These are phyloP conservation scores for Physaria fendleri DNA, from an alignment of 345 rosid genomes.

Conservation along the genomic window DNA sequence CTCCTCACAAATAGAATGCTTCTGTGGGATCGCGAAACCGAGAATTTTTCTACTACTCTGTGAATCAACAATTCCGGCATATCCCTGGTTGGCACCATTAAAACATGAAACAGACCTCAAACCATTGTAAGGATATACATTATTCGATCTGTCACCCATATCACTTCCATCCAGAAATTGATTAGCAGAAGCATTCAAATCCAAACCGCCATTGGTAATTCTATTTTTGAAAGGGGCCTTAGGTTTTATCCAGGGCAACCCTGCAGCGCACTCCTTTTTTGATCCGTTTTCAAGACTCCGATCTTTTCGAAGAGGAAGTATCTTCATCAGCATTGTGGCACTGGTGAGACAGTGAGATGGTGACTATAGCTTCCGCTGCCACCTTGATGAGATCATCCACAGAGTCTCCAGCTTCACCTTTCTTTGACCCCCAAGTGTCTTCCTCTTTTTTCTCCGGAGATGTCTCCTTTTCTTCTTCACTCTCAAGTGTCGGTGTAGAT, in stretches of 20 bases:
- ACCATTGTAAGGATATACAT: constrained; percentile 29
- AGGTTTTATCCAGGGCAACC: constrained; percentile 67
- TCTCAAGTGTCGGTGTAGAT: constrained; percentile 51
- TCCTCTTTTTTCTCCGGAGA: constrained; percentile 25
- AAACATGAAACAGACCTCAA: constrained; percentile 39
- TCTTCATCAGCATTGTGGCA: too few species aligned
- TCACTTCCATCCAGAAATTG: constrained; percentile 34
- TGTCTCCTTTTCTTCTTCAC: constrained; percentile 47
- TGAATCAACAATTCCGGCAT: constrained; percentile 30
- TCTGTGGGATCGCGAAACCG: constrained; percentile 46
- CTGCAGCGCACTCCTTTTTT: constrained; percentile 35
- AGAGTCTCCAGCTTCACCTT: constrained; percentile 27
- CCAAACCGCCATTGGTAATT: constrained; percentile 31
- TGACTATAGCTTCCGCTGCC: constrained; percentile 79
- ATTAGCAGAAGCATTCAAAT: constrained; percentile 39
- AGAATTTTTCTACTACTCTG: constrained; percentile 43
- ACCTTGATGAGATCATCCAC: constrained; percentile 40
- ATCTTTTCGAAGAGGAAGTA: too few species aligned
- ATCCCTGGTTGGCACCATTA: constrained; percentile 29
- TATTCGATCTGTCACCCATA: constrained; percentile 24
- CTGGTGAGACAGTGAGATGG: constrained; percentile 55
- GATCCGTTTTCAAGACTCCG: constrained; percentile 38
- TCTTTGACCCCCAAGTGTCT: constrained; percentile 20
- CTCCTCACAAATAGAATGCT: constrained; percentile 30
- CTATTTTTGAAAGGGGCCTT: constrained; percentile 37